Evolutionary conservation across 2,329 filamentous ascomycete genomes (phyloP), one percentile per base, ranked within the genome.

Genomic region (Lachnellula cervina): DNA sequence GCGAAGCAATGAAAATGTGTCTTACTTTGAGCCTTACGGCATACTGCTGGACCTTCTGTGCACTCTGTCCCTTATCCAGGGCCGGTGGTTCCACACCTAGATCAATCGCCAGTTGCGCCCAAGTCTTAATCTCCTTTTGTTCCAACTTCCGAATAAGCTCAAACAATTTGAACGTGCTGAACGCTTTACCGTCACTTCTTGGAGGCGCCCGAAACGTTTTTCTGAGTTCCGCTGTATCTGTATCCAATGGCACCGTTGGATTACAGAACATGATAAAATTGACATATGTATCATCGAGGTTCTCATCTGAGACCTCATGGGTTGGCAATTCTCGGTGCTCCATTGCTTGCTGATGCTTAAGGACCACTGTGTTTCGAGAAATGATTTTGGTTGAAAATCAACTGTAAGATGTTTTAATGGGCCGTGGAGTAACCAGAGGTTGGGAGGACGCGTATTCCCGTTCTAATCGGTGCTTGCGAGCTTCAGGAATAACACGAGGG

Each of bases 1-100:
- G 9, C 9, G 28, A 32, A 32, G 28, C 28, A 32, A 32, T 32
- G 9, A 47, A 37, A 51, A 38, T 34, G 13, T 23, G 44, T 67
- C 73, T 67, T 73, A 92, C 89, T 83, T 97, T 97, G 55, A 97
- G 75, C 56, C 92, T 82, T 47, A 97, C 92, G 44, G 90, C 90
- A 76, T 96, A 97, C 70, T 97, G 92, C 70, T 96, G 90, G 56
- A 97, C 88, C 71, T 96, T 96, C 69, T 97, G 93, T 1, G 88
- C 86, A 70, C 90, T 96, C 73, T 95, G 88, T 25, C 90, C 89
- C 70, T 93, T 94, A 57, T 88, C 84, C 23, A 84, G 77, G 57
- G 90, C 87, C 2, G 91, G 90, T 3, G 88, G 87, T 66, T 95
- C 89, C 16, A 96, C 93, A 9, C 93, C 92, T n/a, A 97, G 76